Percentiles rank a stretch among this genome's conserved stretches.
These are phyloP conservation scores for Lasiodiplodia citricola DNA, from an alignment of 2,329 filamentous ascomycete genomes.

Conservation along the genomic window DNA sequence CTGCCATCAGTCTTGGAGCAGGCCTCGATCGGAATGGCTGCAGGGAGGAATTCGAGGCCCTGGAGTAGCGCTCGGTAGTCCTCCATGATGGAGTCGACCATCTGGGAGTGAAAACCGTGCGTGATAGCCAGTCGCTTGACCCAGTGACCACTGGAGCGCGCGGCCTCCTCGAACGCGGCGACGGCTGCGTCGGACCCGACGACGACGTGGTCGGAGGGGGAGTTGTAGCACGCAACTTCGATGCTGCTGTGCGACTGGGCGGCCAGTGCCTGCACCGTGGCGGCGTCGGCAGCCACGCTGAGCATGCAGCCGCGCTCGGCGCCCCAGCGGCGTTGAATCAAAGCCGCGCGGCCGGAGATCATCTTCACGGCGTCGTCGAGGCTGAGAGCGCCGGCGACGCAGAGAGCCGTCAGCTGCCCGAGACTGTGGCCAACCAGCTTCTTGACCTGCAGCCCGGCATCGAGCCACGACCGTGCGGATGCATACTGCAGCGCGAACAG, in stretches of 20 bases:
- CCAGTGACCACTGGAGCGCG: neutral
- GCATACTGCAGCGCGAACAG: constrained; percentile 42
- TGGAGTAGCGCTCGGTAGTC: neutral
- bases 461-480: constrained; percentile 37
- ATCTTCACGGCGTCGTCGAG: constrained; percentile 8
- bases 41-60: constrained; percentile 27
- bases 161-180: neutral
- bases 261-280: neutral
- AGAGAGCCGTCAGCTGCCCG: constrained; percentile 23
- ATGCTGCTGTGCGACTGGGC: no score
- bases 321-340: constrained; percentile 32
- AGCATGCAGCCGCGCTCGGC: constrained; percentile 35
- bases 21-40: neutral
- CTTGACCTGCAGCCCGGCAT: constrained; percentile 28
- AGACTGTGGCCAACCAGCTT: constrained; percentile 30
- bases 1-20: neutral
- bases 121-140: constrained; percentile 29
- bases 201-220: constrained; percentile 28
- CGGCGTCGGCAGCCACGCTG: constrained; percentile 25
- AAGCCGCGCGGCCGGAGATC: constrained; percentile 6
- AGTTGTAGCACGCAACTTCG: constrained; percentile 31
- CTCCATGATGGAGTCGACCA: neutral
- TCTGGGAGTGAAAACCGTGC: constrained; percentile 31
- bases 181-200: constrained; percentile 28
- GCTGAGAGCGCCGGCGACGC: constrained; percentile 13